Conservation (phyloP, 2,329 filamentous ascomycete species). For the Alternaria infectoria region DNA sequence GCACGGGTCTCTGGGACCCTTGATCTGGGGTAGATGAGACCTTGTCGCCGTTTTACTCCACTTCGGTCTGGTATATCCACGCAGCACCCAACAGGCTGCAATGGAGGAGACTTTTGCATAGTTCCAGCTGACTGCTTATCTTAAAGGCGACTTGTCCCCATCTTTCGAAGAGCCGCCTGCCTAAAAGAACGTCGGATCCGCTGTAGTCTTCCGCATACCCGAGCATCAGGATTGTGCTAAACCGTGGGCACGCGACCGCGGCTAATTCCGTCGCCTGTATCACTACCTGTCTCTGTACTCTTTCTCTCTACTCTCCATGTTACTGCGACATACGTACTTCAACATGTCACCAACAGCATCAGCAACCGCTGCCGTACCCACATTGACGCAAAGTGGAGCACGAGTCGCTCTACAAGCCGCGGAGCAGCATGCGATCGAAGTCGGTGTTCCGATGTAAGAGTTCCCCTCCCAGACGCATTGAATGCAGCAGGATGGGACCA, state of each 20-base stretch:
- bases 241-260: conserved; percentile 7
- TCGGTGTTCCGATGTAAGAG: conserved; percentile 43
- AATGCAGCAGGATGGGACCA: background rate
- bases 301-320: background rate
- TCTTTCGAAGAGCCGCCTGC: conserved; percentile 2
- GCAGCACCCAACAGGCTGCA: background rate
- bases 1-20: background rate
- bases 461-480: background rate
- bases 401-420: conserved; percentile 36
- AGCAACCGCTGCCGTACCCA: conserved; percentile 27
- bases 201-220: conserved; percentile 14
- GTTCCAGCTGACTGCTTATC: background rate
- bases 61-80: conserved; percentile 18
- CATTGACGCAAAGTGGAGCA: conserved; percentile 40
- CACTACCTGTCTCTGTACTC: background rate
- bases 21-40: conserved; percentile 8
- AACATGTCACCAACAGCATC: conserved; percentile 22
- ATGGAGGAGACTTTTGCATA: background rate
- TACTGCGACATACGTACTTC: conserved; percentile 4
- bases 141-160: conserved; percentile 2
- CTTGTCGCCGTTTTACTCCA: conserved; percentile 17
- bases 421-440: conserved; percentile 32
- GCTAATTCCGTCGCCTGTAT: conserved; percentile 3
- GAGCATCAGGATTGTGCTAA: conserved; percentile 5
- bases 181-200: conserved; percentile 1